These are phyloP conservation scores for Pyricularia grisea DNA, from an alignment of 2,329 filamentous ascomycete species.

Conservation along the genomic window DNA sequence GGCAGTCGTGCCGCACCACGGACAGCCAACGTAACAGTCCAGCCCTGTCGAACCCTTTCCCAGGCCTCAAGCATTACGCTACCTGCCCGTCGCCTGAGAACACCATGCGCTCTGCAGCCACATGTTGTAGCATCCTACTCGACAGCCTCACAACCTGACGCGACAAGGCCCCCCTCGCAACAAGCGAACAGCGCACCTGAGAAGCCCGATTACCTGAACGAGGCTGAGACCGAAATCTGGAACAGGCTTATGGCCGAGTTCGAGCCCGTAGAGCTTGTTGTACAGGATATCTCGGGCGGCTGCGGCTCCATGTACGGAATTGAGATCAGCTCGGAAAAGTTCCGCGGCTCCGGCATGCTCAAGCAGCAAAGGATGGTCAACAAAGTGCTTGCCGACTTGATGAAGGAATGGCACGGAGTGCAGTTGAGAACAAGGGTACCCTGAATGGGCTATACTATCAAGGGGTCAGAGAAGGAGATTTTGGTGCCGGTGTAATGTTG, in stretches of 20 bases:
- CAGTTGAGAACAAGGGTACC: constrained; percentile 63
- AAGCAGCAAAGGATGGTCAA: constrained; percentile 82
- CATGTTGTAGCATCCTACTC: background rate
- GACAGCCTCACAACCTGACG: background rate
- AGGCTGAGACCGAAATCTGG: constrained; percentile 51
- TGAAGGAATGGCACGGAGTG: constrained; percentile 76
- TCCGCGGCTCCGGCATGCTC: constrained; percentile 61
- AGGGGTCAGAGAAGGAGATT: too few relatives aligned
- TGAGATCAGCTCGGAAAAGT: constrained; percentile 62
- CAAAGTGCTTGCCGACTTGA: constrained; percentile 59
- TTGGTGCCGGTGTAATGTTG: too few relatives aligned
- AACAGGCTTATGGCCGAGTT: constrained; percentile 40
- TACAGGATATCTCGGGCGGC: constrained; percentile 74
- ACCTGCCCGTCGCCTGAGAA: background rate
- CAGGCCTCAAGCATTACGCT: background rate
- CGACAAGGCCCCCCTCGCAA: background rate
- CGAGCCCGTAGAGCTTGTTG: constrained; percentile 42
- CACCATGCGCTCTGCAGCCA: background rate
- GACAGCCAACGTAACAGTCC: background rate
- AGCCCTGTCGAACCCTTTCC: background rate
- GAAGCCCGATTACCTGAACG: constrained; percentile 41
- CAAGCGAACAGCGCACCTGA: constrained; percentile 13
- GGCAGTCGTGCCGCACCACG: background rate
- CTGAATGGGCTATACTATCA: constrained; percentile 11
- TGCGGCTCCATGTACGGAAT: constrained; percentile 86